These are phyloP conservation scores for Boletus insuetus DNA, from an alignment of 768 basidiomycete species.

Conservation along the genomic window DNA sequence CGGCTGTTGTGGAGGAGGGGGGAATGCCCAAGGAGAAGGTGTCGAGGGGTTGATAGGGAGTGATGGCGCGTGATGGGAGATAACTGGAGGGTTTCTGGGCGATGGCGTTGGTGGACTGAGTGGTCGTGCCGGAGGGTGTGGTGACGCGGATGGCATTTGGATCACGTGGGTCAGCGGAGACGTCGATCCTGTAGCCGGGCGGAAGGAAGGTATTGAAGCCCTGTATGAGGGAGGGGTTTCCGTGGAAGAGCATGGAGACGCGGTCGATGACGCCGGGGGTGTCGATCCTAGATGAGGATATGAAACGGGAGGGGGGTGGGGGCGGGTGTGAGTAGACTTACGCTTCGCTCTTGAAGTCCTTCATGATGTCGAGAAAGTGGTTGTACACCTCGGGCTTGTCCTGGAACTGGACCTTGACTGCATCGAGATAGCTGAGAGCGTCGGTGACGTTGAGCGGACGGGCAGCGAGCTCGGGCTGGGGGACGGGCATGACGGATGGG, in stretches of 20 bases:
- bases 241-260: slow-evolving; percentile 89
- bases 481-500: slow-evolving; percentile 18
- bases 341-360: slow-evolving; percentile 97
- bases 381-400: slow-evolving; percentile 94
- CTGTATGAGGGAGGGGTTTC: slow-evolving; percentile 86
- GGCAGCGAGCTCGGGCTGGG: slow-evolving; percentile 34
- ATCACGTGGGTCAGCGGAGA: slow-evolving; percentile 67
- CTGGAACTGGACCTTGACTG: slow-evolving; percentile 88
- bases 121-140: slow-evolving; percentile 71
- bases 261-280: slow-evolving; percentile 97
- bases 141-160: slow-evolving; percentile 78
- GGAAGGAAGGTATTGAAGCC: slow-evolving; percentile 99
- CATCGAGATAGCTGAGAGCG: slow-evolving; percentile 90
- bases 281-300: slow-evolving; percentile 66
- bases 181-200: slow-evolving; percentile 90
- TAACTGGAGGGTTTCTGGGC: neutral
- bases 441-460: slow-evolving; percentile 90
- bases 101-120: slow-evolving; percentile 44
- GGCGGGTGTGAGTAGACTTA: slow-evolving; percentile 41
- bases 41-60: slow-evolving; percentile 41
- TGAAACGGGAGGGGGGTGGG: slow-evolving; percentile 1
- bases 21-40: slow-evolving; percentile 47
- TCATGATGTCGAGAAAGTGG: slow-evolving; percentile 95
- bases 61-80: slow-evolving; percentile 48
- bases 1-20: slow-evolving; percentile 50